Evolutionary conservation across 768 basidiomycete genomes (phyloP).

Genomic region (Rhizopogon rudus): DNA sequence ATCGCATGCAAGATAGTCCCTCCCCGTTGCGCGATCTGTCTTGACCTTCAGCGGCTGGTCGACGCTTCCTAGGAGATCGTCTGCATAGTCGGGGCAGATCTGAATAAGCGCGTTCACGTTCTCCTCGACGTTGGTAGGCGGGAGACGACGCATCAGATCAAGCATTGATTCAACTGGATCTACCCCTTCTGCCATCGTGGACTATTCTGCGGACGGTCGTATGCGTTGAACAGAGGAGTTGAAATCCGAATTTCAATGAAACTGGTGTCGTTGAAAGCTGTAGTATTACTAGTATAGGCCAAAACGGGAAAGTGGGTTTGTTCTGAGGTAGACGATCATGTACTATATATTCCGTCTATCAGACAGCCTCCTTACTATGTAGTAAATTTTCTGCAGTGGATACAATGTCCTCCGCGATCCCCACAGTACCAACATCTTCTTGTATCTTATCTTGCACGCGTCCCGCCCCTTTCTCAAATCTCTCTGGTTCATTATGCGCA

Average conservation of each 20-base stretch:
- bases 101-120: conserved; percentile 79
- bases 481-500: conserved; percentile 33
- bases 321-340: too few relatives aligned
- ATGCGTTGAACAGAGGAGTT: neutral
- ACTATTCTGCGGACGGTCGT: neutral
- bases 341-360: neutral
- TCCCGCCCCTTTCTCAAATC: conserved; percentile 27
- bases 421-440: neutral
- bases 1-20: conserved; percentile 90
- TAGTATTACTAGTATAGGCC: neutral
- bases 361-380: neutral
- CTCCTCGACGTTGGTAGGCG: conserved; percentile 82
- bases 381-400: neutral
- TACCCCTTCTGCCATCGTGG: conserved; percentile 38
- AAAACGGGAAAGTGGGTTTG: neutral
- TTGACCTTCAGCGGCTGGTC: conserved; percentile 88
- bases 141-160: conserved; percentile 93
- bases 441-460: conserved; percentile 22
- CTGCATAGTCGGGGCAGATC: conserved; percentile 89
- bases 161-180: conserved; percentile 91
- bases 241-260: neutral
- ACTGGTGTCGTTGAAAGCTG: neutral
- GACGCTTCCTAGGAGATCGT: conserved; percentile 91
- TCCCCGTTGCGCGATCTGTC: conserved; percentile 75
- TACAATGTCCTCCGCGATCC: neutral